Conservation (phyloP, 176 grass and related monocot species). For the Oryza nivara region DNA sequence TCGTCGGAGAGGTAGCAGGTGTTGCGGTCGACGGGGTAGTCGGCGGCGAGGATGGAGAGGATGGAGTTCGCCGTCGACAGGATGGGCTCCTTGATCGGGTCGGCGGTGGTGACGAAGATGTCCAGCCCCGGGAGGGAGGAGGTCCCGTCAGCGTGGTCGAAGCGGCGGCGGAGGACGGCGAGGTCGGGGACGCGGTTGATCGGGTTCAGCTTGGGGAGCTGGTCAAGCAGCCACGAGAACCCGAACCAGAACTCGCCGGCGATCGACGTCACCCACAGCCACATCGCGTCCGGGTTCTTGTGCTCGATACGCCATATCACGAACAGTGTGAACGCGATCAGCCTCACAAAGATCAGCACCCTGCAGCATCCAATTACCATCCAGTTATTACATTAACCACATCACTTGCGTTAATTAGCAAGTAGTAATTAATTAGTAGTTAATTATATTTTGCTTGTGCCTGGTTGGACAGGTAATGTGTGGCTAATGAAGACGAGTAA, state of each 20-base stretch:
- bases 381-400: background rate
- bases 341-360: constrained; percentile 72
- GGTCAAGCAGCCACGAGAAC: constrained; percentile 89
- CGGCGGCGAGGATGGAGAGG: constrained; percentile 91
- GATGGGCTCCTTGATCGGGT: constrained; percentile 85
- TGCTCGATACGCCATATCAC: constrained; percentile 79
- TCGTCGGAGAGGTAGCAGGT: constrained; percentile 95
- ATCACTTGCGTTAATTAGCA: background rate
- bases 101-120: constrained; percentile 87
- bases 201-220: constrained; percentile 82
- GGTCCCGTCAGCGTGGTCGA: constrained; percentile 66
- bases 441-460: background rate
- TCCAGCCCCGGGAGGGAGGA: constrained; percentile 74
- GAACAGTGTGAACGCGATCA: constrained; percentile 68
- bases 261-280: constrained; percentile 94
- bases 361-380: constrained; percentile 33
- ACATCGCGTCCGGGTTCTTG: constrained; percentile 82
- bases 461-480: background rate
- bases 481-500: background rate
- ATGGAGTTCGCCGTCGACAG: constrained; percentile 87
- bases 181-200: constrained; percentile 85
- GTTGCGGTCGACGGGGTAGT: constrained; percentile 77
- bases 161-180: constrained; percentile 61
- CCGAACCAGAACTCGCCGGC: constrained; percentile 93
- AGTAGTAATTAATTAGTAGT: too few relatives aligned